Conservation (phyloP, 2,329 filamentous ascomycete genomes). For the Exophiala sp. region DNA sequence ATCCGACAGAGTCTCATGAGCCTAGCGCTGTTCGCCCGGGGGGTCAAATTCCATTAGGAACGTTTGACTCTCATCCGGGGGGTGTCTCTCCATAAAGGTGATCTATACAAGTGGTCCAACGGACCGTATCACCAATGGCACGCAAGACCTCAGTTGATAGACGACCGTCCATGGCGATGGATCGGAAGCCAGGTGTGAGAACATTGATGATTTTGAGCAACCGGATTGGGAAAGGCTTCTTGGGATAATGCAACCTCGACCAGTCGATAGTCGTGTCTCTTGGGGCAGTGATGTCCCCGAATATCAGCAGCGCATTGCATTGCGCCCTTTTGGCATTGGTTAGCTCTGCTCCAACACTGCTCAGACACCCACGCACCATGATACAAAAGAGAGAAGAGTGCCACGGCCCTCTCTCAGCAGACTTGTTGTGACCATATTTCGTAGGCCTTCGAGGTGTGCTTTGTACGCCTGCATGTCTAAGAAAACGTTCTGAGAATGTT, state of each 20-base stretch:
- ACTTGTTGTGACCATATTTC: constrained; percentile 12
- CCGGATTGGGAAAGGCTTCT: constrained; percentile 4
- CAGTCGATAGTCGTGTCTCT: not conserved
- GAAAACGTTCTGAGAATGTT: constrained; percentile 16
- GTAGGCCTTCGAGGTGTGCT: constrained; percentile 17
- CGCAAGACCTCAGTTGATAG: constrained; percentile 7
- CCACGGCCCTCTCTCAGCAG: not conserved
- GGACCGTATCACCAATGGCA: constrained; percentile 9
- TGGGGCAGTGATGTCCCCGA: constrained; percentile 7
- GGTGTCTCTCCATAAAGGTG: not conserved
- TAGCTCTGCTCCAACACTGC: not conserved
- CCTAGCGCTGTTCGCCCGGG: constrained; percentile 11
- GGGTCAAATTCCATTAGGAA: constrained; percentile 20
- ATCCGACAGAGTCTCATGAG: constrained; percentile 15
- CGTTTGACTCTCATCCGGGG: constrained; percentile 7
- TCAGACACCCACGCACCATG: constrained; percentile 11
- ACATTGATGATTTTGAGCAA: constrained; percentile 4
- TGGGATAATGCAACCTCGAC: not conserved
- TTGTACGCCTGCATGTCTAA: constrained; percentile 17
- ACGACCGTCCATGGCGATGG: constrained; percentile 6
- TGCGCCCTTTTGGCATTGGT: constrained; percentile 13
- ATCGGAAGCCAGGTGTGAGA: constrained; percentile 14
- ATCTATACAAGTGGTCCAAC: constrained; percentile 17
- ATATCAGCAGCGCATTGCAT: constrained; percentile 19
- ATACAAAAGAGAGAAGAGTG: constrained; percentile 14